These are phyloP conservation scores for Calonectria crousiana DNA, from an alignment of 2,329 filamentous ascomycete genomes.

Conservation along the genomic window DNA sequence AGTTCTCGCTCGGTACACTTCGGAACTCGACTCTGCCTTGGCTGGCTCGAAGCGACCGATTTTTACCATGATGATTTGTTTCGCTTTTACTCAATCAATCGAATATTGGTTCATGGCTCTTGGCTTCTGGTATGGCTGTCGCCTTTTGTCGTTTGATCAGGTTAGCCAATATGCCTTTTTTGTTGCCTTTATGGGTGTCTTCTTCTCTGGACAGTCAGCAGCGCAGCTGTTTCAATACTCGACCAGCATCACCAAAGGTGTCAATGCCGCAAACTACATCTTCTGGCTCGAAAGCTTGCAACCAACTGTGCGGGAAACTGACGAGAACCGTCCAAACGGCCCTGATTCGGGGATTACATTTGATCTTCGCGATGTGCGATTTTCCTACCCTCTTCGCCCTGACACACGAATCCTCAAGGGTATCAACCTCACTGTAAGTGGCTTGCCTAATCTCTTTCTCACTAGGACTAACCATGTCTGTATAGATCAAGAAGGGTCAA, in stretches of 20 bases:
- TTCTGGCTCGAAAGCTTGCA: slow-evolving; percentile 58
- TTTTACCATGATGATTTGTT: slow-evolving; percentile 50
- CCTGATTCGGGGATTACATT: slow-evolving; percentile 53
- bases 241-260: slow-evolving; percentile 65
- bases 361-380: slow-evolving; percentile 66
- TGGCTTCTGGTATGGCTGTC: slow-evolving; percentile 57
- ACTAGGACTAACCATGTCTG: not conserved
- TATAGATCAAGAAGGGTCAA: slow-evolving; percentile 58
- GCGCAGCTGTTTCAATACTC: slow-evolving; percentile 60
- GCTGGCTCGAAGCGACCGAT: slow-evolving; percentile 46
- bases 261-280: slow-evolving; percentile 62
- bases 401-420: slow-evolving; percentile 56
- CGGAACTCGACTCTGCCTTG: slow-evolving; percentile 48
- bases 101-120: slow-evolving; percentile 55
- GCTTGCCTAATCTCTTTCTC: too few species aligned
- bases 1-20: slow-evolving; percentile 46
- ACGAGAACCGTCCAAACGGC: slow-evolving; percentile 51
- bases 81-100: slow-evolving; percentile 52
- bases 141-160: slow-evolving; percentile 54
- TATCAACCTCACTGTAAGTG: slow-evolving; percentile 44
- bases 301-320: slow-evolving; percentile 56
- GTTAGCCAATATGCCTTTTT: slow-evolving; percentile 66
- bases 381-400: slow-evolving; percentile 69
- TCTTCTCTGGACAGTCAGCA: slow-evolving; percentile 58
- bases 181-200: slow-evolving; percentile 64